phyloP scores from a whole-genome alignment of 768 basidiomycete genomes.

The Hericium erinaceus region DNA sequence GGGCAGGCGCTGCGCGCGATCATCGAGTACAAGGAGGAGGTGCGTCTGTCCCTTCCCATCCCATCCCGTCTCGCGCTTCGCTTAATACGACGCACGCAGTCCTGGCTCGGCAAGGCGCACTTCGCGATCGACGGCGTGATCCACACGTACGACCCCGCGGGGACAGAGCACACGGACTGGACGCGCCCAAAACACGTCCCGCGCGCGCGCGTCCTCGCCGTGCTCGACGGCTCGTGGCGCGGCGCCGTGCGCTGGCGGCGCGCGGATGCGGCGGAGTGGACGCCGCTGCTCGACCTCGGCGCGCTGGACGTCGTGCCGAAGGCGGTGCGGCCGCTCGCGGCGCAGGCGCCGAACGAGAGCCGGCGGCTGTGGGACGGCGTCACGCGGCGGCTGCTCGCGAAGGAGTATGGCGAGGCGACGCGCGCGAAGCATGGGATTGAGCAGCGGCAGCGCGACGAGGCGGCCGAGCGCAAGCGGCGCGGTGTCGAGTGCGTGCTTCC shows the following conservation, averaged over 20 bases:
- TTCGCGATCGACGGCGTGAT: conserved; percentile 85
- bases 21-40: conserved; percentile 96
- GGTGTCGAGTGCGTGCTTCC: conserved; percentile 57
- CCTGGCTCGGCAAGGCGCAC: conserved; percentile 85
- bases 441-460: conserved; percentile 85
- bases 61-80: neutral
- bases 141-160: conserved; percentile 65
- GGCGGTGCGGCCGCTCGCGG: conserved; percentile 69
- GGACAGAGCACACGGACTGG: conserved; percentile 59
- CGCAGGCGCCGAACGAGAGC: conserved; percentile 76
- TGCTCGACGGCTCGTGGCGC: conserved; percentile 86
- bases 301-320: conserved; percentile 70
- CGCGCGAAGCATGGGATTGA: conserved; percentile 88
- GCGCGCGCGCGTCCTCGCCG: conserved; percentile 60
- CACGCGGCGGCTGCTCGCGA: conserved; percentile 61
- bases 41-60: conserved; percentile 30
- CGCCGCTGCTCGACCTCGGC: conserved; percentile 69
- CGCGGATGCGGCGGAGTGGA: conserved; percentile 39
- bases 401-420: conserved; percentile 89
- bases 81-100: conserved; percentile 25
- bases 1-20: conserved; percentile 65
- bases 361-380: conserved; percentile 82
- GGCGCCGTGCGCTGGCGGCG: conserved; percentile 74
- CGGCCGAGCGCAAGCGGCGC: conserved; percentile 77
- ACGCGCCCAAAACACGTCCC: conserved; percentile 89